Percentiles rank a stretch among this genome's conserved stretches.
These are phyloP conservation scores for Zoysia japonica DNA, from an alignment of 176 grass and related monocot genomes.

Conservation along the genomic window DNA sequence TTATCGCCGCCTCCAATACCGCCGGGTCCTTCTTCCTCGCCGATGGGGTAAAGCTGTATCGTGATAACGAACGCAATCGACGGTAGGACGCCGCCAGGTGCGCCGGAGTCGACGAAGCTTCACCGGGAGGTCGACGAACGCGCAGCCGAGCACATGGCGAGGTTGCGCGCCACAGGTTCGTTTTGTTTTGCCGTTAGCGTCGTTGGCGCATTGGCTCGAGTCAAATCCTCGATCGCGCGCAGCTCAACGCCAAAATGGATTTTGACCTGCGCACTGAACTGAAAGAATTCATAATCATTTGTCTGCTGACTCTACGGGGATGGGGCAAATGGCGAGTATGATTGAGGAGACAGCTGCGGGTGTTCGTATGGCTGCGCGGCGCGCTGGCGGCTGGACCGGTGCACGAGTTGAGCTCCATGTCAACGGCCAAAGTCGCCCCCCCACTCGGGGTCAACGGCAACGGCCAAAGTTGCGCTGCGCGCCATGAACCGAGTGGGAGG, in stretches of 20 bases:
- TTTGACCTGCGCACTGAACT: conserved; percentile 40
- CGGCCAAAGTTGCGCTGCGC: background rate
- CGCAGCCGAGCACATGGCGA: background rate
- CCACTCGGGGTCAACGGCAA: background rate
- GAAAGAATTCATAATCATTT: conserved; percentile 16
- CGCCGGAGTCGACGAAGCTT: conserved; percentile 25
- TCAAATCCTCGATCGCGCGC: background rate
- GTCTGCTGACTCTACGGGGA: background rate
- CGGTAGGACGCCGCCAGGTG: background rate
- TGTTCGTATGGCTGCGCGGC: conserved; percentile 9
- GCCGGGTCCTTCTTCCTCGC: conserved; percentile 25
- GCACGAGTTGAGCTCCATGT: background rate
- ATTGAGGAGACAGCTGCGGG: conserved; percentile 26
- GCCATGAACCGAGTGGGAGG: background rate
- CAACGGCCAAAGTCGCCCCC: conserved; percentile 8
- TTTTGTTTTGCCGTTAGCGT: background rate
- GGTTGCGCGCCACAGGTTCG: too few species aligned
- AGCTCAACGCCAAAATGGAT: background rate
- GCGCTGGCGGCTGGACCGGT: background rate
- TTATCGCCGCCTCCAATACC: conserved; percentile 6
- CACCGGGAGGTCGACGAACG: background rate
- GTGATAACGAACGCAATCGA: conserved; percentile 4
- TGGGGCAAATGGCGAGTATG: conserved; percentile 22
- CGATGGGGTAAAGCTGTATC: background rate
- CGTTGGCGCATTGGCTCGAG: conserved; percentile 34